A percentile compares a stretch with the other conserved stretches of the same genome.
Conservation (phyloP, 441 rosid genomes). For the Aleurites moluccanus region DNA sequence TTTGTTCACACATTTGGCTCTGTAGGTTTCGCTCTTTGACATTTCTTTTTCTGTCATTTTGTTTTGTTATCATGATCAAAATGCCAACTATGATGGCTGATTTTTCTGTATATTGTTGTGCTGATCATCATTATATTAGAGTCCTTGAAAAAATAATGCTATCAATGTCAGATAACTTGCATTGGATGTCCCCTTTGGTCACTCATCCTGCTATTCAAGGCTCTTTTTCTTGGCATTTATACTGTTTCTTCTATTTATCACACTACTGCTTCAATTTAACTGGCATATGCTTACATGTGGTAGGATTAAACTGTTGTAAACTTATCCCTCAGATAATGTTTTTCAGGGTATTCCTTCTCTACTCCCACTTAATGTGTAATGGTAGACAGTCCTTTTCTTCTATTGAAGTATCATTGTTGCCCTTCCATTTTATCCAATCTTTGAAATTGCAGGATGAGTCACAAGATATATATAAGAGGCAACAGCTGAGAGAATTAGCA, state of each 20-base stretch:
- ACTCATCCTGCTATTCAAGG: background rate
- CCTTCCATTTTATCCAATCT: background rate
- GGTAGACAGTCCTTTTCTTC: background rate
- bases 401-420: background rate
- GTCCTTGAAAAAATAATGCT: background rate
- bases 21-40: background rate
- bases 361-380: too few relatives aligned
- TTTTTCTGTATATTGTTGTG: background rate
- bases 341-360: background rate
- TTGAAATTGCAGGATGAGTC: slow-evolving; percentile 65
- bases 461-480: slow-evolving; percentile 76
- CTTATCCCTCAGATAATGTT: background rate
- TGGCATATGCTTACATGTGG: background rate
- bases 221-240: background rate
- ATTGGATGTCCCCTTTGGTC: background rate
- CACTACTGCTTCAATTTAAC: background rate
- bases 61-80: background rate
- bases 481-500: slow-evolving; percentile 86
- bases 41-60: background rate
- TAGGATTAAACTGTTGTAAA: background rate
- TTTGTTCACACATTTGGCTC: background rate
- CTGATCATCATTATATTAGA: background rate
- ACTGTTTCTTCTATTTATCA: background rate
- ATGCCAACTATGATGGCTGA: background rate
- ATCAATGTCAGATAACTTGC: background rate